phyloP scores from a whole-genome alignment of 768 basidiomycete genomes.

The Boletus eberwhitei region DNA sequence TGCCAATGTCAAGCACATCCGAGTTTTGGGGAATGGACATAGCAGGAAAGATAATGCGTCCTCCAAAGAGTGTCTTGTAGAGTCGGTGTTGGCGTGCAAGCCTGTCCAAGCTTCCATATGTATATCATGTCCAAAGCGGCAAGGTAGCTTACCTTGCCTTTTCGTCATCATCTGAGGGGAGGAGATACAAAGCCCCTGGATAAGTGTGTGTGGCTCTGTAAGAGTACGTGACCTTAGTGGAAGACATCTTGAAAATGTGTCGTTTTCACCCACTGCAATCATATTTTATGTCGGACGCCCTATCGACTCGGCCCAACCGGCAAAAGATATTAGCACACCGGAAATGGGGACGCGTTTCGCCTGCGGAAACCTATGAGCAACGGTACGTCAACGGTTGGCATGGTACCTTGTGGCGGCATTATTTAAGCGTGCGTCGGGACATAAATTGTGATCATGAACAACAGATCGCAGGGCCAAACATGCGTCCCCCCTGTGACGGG shows the following conservation, averaged over 20 bases:
- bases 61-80: constrained; percentile 15
- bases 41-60: constrained; percentile 15
- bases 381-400: too few relatives aligned
- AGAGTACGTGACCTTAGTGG: neutral
- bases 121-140: neutral
- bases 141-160: constrained; percentile 5
- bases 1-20: constrained; percentile 22
- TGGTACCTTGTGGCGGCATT: neutral
- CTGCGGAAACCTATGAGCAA: neutral
- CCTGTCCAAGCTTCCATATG: neutral
- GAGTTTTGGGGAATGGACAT: constrained; percentile 1
- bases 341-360: neutral
- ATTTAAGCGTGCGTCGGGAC: neutral
- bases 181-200: constrained; percentile 19
- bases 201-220: constrained; percentile 15
- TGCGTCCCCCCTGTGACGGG: neutral
- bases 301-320: neutral
- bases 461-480: neutral
- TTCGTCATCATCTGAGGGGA: constrained; percentile 23
- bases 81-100: constrained; percentile 19
- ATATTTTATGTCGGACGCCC: neutral
- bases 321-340: too few relatives aligned
- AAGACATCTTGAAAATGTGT: neutral
- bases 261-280: neutral
- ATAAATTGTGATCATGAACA: neutral